Evolutionary conservation across 352 stramenopile genomes (phyloP).

Genomic region (Phytophthora megakarya): DNA sequence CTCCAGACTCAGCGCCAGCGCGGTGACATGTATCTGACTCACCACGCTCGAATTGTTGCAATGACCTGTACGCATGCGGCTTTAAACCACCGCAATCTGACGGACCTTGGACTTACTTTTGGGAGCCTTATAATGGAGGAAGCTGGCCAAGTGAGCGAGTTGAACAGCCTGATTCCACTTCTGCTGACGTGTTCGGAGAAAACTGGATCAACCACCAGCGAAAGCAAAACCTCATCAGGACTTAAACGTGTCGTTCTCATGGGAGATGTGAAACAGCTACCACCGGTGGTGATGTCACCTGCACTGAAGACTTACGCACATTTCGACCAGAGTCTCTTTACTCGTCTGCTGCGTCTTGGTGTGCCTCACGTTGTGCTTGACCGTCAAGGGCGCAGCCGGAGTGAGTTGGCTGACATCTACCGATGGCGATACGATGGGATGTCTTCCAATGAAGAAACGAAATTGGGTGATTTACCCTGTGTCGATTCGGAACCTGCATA

Average conservation of each 20-base stretch:
- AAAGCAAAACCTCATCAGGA: constrained; percentile 10
- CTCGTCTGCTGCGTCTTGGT: constrained; percentile 92
- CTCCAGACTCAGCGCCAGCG: constrained; percentile 92
- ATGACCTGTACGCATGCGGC: constrained; percentile 97
- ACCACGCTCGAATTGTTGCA: constrained; percentile 93
- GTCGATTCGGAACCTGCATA: constrained; percentile 32
- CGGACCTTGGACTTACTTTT: constrained; percentile 82
- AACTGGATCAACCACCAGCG: not conserved
- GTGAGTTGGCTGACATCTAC: constrained; percentile 90
- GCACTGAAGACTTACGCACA: constrained; percentile 89
- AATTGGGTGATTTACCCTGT: constrained; percentile 35
- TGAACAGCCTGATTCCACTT: constrained; percentile 93
- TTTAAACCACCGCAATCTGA: constrained; percentile 83
- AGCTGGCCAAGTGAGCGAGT: constrained; percentile 93
- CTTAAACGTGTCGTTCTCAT: constrained; percentile 96
- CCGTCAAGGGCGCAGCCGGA: constrained; percentile 88
- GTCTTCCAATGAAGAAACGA: constrained; percentile 8
- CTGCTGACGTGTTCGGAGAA: constrained; percentile 75
- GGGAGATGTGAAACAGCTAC: constrained; percentile 93
- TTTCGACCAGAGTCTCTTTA: constrained; percentile 96
- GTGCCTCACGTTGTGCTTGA: constrained; percentile 93
- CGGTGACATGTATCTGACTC: constrained; percentile 94
- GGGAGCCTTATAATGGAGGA: constrained; percentile 96
- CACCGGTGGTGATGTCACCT: constrained; percentile 90
- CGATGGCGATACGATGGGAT: constrained; percentile 71